Base-by-base conservation (phyloP, 106 monocot genomes). In the Dioscorea alata region DNA sequence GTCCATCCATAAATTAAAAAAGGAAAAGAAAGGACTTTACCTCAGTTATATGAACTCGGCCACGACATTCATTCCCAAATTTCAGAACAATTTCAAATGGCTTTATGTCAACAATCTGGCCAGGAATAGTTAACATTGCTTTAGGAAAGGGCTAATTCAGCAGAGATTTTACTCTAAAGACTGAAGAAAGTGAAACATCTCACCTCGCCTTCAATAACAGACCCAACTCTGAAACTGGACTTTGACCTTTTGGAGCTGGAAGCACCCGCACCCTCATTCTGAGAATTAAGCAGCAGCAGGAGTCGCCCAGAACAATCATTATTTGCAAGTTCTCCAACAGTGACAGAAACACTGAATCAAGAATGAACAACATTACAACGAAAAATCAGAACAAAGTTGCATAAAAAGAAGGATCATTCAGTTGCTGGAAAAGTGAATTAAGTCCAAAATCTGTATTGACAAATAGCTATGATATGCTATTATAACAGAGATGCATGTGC, bases 11-110 rank as follows among this genome's bases (percentile, higher is more conserved):
- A 68, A 13, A 5, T 0, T 50, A 66, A 77, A 20, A 63, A 33
- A 23, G 50, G 14, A 48, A 12, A 4, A 18, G 58, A 28, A 6
- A 5, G 42, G 42, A 60, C 17, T 19, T 61, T 64, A 89, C 97
- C 89, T 99, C 97, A 20, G 86, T 99, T 73, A 90, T 81, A 85
- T 99, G 92, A 65, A 92, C 61, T 85, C 87, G 76, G 18, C 97
- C 92, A 67, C 19, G 74, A 80, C 69, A 66, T 50, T 70, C 78
- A 48, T n/a, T 42, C 63, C 87, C 86, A 87, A 92, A 79, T 73
- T 85, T 99, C 66, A 89, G 13, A 83, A 83, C 19, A 34, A 99
- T 67, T 60, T 87, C 85, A 35, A 89, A 65, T 33, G 86, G 76
- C 33, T 83, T 92, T 61, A 87, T 90, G 33, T 90, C 87, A 77